Conservation (phyloP, 352 stramenopile genomes). For the Pythium vanterpoolii region DNA sequence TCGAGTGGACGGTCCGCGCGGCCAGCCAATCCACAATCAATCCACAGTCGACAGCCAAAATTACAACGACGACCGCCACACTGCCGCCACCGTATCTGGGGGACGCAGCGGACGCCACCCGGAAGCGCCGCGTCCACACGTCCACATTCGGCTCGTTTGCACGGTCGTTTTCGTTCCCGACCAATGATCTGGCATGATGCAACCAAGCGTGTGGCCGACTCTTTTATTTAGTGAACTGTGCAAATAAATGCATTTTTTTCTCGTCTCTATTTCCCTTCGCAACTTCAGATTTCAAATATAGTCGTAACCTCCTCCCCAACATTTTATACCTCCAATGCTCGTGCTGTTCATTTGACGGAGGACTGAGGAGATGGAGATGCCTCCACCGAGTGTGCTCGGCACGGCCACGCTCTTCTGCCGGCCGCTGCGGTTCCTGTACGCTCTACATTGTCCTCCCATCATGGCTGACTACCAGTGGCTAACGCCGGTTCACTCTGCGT, state of each 20-base stretch:
- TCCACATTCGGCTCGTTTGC: slow-evolving; percentile 76
- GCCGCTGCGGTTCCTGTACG: slow-evolving; percentile 51
- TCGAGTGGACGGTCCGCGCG: slow-evolving; percentile 45
- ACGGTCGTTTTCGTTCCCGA: slow-evolving; percentile 70
- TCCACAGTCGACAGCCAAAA: too few relatives aligned
- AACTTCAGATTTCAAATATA: neutral
- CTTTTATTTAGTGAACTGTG: too few relatives aligned
- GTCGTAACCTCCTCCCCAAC: neutral
- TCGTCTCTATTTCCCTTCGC: neutral
- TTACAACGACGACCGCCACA: slow-evolving; percentile 3
- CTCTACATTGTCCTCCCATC: neutral
- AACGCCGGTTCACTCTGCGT: too few relatives aligned
- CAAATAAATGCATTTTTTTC: too few relatives aligned
- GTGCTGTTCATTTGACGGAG: neutral
- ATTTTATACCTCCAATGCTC: neutral
- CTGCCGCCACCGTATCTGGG: slow-evolving; percentile 73
- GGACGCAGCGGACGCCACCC: slow-evolving; percentile 36
- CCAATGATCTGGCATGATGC: neutral
- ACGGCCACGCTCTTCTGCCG: slow-evolving; percentile 41
- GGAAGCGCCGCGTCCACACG: slow-evolving; percentile 77
- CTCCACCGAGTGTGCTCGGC: slow-evolving; percentile 26
- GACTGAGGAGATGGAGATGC: neutral
- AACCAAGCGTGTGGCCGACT: neutral
- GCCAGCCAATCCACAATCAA: too few relatives aligned
- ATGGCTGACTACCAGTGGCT: too few relatives aligned